Percentiles rank a stretch among this genome's conserved stretches.
Evolutionary conservation across 129 eudicot genomes (phyloP).

Genomic region (Lonicera japonica): DNA sequence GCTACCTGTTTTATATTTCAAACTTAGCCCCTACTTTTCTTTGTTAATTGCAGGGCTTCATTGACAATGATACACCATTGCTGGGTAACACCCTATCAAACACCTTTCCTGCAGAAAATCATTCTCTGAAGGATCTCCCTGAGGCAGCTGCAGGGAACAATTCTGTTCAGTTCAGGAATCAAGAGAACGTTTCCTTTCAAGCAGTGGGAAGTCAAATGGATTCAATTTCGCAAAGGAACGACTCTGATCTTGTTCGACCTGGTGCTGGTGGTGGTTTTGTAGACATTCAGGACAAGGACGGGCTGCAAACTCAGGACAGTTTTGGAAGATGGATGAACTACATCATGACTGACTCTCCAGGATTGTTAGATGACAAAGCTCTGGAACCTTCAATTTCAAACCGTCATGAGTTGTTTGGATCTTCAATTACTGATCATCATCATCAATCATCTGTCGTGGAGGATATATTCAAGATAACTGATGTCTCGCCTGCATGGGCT

Average conservation of each 20-base stretch:
- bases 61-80: slow-evolving; percentile 9
- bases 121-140: slow-evolving; percentile 9
- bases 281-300: slow-evolving; percentile 27
- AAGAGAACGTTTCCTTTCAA: slow-evolving; percentile 20
- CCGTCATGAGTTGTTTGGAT: slow-evolving; percentile 25
- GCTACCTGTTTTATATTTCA: too few species aligned
- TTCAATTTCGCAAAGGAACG: slow-evolving; percentile 18
- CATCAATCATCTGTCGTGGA: slow-evolving; percentile 22
- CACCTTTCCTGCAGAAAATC: slow-evolving; percentile 21
- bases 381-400: slow-evolving; percentile 35
- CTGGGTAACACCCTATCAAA: slow-evolving; percentile 28
- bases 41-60: slow-evolving; percentile 6
- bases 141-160: slow-evolving; percentile 25
- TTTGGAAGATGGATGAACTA: slow-evolving; percentile 75
- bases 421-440: slow-evolving; percentile 25
- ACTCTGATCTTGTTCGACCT: slow-evolving; percentile 17
- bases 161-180: slow-evolving; percentile 9
- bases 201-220: slow-evolving; percentile 19
- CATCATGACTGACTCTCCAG: slow-evolving; percentile 62
- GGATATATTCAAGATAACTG: slow-evolving; percentile 65
- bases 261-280: slow-evolving; percentile 22
- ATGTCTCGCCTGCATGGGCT: slow-evolving; percentile 86
- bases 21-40: background rate
- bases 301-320: slow-evolving; percentile 54
- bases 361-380: slow-evolving; percentile 36